phyloP scores from a whole-genome alignment of 176 grass and related monocot genomes.

The Ensete glaucum region DNA sequence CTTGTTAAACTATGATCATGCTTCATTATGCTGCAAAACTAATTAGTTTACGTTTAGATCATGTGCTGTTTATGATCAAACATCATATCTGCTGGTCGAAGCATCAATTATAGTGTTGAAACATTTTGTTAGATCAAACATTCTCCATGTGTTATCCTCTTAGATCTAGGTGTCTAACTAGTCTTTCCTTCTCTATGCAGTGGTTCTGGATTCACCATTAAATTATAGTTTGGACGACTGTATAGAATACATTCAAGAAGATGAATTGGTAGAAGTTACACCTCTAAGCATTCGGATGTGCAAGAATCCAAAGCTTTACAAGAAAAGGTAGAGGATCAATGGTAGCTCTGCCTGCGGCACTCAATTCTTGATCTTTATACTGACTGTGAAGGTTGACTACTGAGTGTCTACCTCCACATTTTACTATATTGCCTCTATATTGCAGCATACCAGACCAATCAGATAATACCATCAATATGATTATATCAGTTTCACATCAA shows the following conservation, averaged over 20 bases:
- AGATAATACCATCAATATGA: neutral
- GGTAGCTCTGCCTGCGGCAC: no score
- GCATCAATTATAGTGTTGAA: no score
- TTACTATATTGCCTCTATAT: neutral
- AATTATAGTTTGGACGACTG: conserved; percentile 92
- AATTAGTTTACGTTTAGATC: no score
- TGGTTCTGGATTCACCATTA: conserved; percentile 80
- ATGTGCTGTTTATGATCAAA: no score
- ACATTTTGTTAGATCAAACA: no score
- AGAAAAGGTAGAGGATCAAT: conserved; percentile 33
- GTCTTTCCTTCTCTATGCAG: conserved; percentile 37
- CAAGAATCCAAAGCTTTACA: conserved; percentile 84
- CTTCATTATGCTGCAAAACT: no score
- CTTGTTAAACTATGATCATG: no score
- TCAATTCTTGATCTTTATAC: neutral
- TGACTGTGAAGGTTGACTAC: neutral
- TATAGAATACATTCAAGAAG: conserved; percentile 96
- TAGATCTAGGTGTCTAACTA: neutral
- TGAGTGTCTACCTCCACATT: neutral
- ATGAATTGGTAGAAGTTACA: conserved; percentile 88
- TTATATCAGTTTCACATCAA: neutral
- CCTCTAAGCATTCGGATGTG: conserved; percentile 68
- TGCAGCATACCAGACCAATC: neutral
- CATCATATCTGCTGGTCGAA: no score
- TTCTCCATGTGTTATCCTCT: neutral